These are phyloP conservation scores for Clonostachys solani DNA, from an alignment of 2,329 filamentous ascomycete species.

Conservation along the genomic window DNA sequence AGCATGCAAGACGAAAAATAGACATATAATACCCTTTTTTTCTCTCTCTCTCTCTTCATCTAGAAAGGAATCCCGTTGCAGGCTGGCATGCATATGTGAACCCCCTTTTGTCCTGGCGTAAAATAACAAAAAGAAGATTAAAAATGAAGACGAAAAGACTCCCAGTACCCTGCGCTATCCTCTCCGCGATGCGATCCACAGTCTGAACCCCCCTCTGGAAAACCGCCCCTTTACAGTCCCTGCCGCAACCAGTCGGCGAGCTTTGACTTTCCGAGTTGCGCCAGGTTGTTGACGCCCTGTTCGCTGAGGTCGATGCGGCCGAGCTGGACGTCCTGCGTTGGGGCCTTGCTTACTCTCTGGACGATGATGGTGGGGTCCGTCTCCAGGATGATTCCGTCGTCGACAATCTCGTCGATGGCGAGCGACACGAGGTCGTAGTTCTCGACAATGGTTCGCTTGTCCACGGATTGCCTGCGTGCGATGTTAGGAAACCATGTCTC, in stretches of 20 bases:
- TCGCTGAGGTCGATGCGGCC: conserved; percentile 95
- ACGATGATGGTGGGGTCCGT: conserved; percentile 94
- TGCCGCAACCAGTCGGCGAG: conserved; percentile 87
- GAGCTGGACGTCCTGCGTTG: conserved; percentile 84
- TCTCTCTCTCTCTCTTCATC: neutral
- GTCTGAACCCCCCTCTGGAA: neutral
- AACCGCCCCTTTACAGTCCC: conserved; percentile 50
- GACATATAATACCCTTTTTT: conserved; percentile 4
- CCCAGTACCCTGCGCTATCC: too few relatives aligned
- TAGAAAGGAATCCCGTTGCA: too few relatives aligned
- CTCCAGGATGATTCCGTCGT: conserved; percentile 95
- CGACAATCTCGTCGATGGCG: conserved; percentile 90
- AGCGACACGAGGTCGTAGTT: conserved; percentile 97
- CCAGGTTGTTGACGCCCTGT: conserved; percentile 89
- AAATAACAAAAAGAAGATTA: conserved; percentile 2
- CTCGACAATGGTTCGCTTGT: conserved; percentile 96
- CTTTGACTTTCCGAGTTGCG: conserved; percentile 90
- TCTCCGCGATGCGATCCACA: neutral
- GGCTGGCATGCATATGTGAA: too few relatives aligned
- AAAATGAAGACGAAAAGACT: conserved; percentile 10
- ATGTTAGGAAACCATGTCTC: conserved; percentile 2
- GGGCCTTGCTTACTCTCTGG: conserved; percentile 87
- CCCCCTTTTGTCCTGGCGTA: neutral
- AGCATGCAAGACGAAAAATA: conserved; percentile 9
- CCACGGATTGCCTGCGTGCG: conserved; percentile 73